Evolutionary conservation across 805 yeast genomes (phyloP).

Genomic region (Starmerella kuoi): DNA sequence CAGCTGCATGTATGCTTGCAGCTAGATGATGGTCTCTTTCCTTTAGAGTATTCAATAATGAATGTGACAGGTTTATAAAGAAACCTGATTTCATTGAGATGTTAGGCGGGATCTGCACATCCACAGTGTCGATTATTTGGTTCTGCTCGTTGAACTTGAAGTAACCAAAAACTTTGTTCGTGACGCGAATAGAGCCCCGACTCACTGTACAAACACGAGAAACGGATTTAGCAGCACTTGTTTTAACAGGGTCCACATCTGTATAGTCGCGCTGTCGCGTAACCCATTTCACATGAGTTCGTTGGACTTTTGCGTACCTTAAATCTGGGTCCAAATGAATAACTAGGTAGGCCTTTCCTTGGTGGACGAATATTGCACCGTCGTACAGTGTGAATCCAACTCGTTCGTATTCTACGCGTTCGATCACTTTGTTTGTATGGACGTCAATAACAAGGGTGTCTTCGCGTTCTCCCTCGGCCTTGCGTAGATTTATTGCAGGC

Average conservation of each 20-base stretch:
- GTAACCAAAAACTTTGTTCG: slow-evolving; percentile 78
- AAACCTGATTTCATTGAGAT: slow-evolving; percentile 60
- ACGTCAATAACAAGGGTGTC: slow-evolving; percentile 81
- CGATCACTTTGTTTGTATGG: slow-evolving; percentile 66
- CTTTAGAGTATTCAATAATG: slow-evolving; percentile 47
- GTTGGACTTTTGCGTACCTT: slow-evolving; percentile 68
- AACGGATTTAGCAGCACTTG: slow-evolving; percentile 19
- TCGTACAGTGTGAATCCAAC: slow-evolving; percentile 81
- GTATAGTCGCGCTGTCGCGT: slow-evolving; percentile 87
- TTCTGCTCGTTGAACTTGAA: slow-evolving; percentile 70
- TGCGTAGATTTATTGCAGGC: slow-evolving; percentile 57
- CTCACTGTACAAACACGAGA: slow-evolving; percentile 28
- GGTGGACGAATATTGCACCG: slow-evolving; percentile 90
- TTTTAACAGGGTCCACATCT: slow-evolving; percentile 66
- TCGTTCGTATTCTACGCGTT: slow-evolving; percentile 78
- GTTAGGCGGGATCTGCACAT: slow-evolving; percentile 80
- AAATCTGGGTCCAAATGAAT: slow-evolving; percentile 70
- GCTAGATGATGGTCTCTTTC: slow-evolving; percentile 56
- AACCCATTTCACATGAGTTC: slow-evolving; percentile 89
- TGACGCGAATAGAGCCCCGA: slow-evolving; percentile 62
- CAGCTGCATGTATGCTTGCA: slow-evolving; percentile 94
- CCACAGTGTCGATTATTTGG: slow-evolving; percentile 84
- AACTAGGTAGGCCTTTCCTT: slow-evolving; percentile 81
- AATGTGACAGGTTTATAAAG: slow-evolving; percentile 76
- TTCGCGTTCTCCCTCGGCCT: slow-evolving; percentile 67